Base-by-base conservation (phyloP, 768 basidiomycete genomes). In the Gymnopilus dilepis region DNA sequence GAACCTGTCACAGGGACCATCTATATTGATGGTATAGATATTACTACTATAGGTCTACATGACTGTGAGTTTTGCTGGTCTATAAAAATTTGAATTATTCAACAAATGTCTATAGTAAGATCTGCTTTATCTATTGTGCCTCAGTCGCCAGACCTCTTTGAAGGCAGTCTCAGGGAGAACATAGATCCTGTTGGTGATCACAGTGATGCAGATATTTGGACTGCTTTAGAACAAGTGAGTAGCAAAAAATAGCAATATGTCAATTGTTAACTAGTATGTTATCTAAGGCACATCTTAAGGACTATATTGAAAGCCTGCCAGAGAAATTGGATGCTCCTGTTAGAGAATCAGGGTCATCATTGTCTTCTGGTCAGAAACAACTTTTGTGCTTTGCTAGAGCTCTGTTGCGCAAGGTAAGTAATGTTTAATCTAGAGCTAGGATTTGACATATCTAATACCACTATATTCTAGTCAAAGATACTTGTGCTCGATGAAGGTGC, bases 401-500 rank as follows among this genome's bases (percentile, higher is more conserved):
- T 0, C 72, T 96, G 40, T 74, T 97, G 59, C 82, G 90, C 57
- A 91, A 92, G 80, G 88, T 86, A 65, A 50, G 73, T 55, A 45
- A 40, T 43, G 21, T 47, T 55, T 50, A 48, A 52, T 3, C 33
- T 30, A 21, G 8, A n/a, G 13, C 41, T 17, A 42, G 28, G 2
- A 28, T 2, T 47, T 56, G 31, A 43, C 13, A 8, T 54, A 26
- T 24, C 24, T 26, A 54, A 45, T 24, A 52, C 65, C 17, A 30
- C 22, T 28, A 31, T 3, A 45, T 61, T 26, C 34, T 61, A 90
- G 86, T 87, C 92, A 17, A 95, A 89, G 74, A 89, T 97, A 37
- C 80, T 98, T 6, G 92, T 97, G 0, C 79, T 98, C n/a, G 96
- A 97, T 70, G 96, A 98, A 85, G 92, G 90, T 86, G 68, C 65